Evolutionary conservation across 495 filamentous ascomycete species (phyloP).

Genomic region (Hypoxylon crocopeplum): DNA sequence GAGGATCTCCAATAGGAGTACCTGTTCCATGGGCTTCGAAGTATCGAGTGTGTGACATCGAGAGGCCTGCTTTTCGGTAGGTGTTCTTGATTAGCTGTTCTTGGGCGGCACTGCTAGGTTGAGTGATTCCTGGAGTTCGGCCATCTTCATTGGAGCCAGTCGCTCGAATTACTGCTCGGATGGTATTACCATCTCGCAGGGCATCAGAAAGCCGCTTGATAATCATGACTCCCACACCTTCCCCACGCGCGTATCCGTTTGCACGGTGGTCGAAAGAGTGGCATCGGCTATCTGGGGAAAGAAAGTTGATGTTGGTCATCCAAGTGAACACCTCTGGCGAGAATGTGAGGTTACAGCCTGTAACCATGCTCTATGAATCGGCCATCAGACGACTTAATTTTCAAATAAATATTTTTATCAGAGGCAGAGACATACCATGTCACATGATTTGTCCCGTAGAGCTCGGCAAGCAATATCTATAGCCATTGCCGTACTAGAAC

Average conservation of each 20-base stretch:
- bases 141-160: conserved; percentile 59
- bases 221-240: conserved; percentile 58
- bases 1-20: conserved; percentile 59
- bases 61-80: conserved; percentile 53
- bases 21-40: conserved; percentile 56
- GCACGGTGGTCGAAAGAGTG: conserved; percentile 61
- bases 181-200: conserved; percentile 50
- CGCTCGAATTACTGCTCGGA: conserved; percentile 62
- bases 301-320: conserved; percentile 29
- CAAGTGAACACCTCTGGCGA: conserved; percentile 41
- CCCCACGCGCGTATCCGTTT: conserved; percentile 65
- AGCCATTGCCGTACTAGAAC: conserved; percentile 65
- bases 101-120: conserved; percentile 56
- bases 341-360: conserved; percentile 52
- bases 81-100: conserved; percentile 48
- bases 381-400: not conserved
- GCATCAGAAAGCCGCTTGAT: conserved; percentile 60
- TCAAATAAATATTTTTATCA: not conserved
- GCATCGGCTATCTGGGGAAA: conserved; percentile 47
- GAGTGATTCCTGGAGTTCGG: conserved; percentile 49
- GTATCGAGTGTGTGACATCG: conserved; percentile 47
- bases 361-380: conserved; percentile 48
- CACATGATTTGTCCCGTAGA: conserved; percentile 54
- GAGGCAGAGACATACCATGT: conserved; percentile 15
- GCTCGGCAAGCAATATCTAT: conserved; percentile 73